phyloP scores from a whole-genome alignment of 257 asterid species.

The Rubia yunnanensis region DNA sequence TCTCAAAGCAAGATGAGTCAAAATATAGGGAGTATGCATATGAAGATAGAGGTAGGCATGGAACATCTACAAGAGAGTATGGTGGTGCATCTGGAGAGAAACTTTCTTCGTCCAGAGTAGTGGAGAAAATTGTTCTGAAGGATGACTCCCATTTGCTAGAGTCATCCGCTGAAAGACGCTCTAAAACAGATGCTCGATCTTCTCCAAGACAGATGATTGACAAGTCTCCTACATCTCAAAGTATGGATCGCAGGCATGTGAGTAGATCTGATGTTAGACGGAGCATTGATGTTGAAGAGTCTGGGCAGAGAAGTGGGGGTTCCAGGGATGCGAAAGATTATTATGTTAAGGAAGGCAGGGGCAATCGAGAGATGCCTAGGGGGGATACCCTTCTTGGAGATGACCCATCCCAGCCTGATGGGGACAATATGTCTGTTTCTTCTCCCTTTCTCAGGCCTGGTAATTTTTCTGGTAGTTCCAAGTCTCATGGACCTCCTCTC shows the following conservation, averaged over 20 bases:
- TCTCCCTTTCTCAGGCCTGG: conserved; percentile 66
- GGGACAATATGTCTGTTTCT: conserved; percentile 55
- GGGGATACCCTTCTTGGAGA: conserved; percentile 58
- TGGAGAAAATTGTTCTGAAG: conserved; percentile 55
- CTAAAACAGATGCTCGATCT: conserved; percentile 53
- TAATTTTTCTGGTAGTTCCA: conserved; percentile 52
- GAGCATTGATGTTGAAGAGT: conserved; percentile 55
- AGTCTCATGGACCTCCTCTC: conserved; percentile 52
- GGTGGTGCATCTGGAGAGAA: conserved; percentile 43
- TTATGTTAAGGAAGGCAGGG: conserved; percentile 55
- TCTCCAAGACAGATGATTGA: conserved; percentile 56
- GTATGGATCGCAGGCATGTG: conserved; percentile 49
- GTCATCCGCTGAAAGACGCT: conserved; percentile 59
- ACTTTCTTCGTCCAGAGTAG: conserved; percentile 42
- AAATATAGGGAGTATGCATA: conserved; percentile 64
- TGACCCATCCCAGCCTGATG: conserved; percentile 53
- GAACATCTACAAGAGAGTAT: conserved; percentile 46
- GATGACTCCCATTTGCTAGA: conserved; percentile 55
- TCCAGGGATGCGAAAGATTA: conserved; percentile 59
- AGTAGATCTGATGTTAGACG: conserved; percentile 59
- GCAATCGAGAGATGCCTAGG: conserved; percentile 38
- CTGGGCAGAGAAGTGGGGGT: conserved; percentile 64
- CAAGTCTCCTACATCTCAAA: conserved; percentile 64
- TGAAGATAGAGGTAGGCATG: conserved; percentile 64
- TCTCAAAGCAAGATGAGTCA: conserved; percentile 70